Conservation (phyloP, 345 rosid genomes). For the Citrus maxima region DNA sequence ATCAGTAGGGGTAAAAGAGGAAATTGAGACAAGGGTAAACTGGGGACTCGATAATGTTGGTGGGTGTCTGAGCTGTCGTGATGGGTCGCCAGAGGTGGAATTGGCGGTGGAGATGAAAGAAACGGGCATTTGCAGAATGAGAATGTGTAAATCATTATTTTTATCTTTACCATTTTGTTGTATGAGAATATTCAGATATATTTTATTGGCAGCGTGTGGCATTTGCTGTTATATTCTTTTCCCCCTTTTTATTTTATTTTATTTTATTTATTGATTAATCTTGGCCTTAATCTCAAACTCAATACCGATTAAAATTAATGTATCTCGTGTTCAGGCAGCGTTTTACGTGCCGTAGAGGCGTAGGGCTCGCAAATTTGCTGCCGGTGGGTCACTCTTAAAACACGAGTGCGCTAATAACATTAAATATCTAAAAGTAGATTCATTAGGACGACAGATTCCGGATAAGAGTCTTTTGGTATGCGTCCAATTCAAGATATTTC, state of each 20-base stretch:
- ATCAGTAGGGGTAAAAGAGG: not conserved
- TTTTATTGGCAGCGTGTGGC: not conserved
- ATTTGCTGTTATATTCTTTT: not conserved
- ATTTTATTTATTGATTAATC: not conserved
- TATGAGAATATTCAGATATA: constrained; percentile 21
- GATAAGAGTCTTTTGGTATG: too few species aligned
- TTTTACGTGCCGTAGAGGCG: not conserved
- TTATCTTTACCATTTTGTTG: constrained; percentile 6
- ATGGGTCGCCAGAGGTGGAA: constrained; percentile 12
- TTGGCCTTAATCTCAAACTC: not conserved
- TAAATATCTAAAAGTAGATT: too few species aligned
- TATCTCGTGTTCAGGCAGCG: not conserved
- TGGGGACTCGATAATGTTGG: not conserved
- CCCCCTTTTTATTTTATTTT: too few species aligned
- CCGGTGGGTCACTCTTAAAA: not conserved
- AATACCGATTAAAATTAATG: not conserved
- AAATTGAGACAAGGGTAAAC: not conserved
- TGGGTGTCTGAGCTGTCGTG: constrained; percentile 17
- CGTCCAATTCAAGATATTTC: not conserved
- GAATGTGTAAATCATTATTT: constrained; percentile 6
- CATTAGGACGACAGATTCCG: too few species aligned
- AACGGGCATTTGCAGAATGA: constrained; percentile 11
- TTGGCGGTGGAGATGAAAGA: constrained; percentile 17
- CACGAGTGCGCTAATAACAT: too few species aligned
- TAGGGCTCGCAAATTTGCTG: not conserved